These are phyloP conservation scores for Phialophora macrospora DNA, from an alignment of 2,329 filamentous ascomycete genomes.

Conservation along the genomic window DNA sequence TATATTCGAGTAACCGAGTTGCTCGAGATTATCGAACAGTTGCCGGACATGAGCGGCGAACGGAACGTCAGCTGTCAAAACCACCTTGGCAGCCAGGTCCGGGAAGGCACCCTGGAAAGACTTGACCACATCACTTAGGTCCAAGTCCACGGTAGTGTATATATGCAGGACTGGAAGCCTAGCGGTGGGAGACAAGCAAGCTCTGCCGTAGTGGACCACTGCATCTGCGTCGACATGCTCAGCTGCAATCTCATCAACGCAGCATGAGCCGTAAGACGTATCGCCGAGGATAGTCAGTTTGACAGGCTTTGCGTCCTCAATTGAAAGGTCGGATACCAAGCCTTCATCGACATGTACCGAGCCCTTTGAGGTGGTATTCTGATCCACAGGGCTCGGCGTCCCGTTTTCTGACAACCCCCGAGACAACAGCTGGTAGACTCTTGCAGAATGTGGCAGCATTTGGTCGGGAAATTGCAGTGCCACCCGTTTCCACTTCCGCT, in stretches of 20 bases:
- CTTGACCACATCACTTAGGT: conserved; percentile 61
- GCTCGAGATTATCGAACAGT: conserved; percentile 61
- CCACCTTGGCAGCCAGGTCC: conserved; percentile 65
- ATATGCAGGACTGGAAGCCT: conserved; percentile 87
- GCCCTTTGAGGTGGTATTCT: background rate
- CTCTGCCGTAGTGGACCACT: conserved; percentile 90
- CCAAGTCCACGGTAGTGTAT: conserved; percentile 76
- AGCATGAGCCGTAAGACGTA: conserved; percentile 96
- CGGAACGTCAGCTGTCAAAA: conserved; percentile 88
- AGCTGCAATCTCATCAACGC: conserved; percentile 94
- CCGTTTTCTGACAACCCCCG: conserved; percentile 51
- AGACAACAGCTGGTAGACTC: conserved; percentile 72
- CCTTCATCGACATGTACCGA: conserved; percentile 9
- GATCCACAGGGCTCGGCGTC: conserved; percentile 9
- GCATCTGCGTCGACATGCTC: conserved; percentile 91
- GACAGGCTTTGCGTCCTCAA: conserved; percentile 40
- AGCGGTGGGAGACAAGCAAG: conserved; percentile 88
- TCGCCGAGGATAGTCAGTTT: conserved; percentile 85
- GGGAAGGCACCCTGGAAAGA: conserved; percentile 73
- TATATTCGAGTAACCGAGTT: conserved; percentile 70
- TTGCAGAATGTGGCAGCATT: conserved; percentile 84
- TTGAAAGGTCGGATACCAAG: conserved; percentile 15
- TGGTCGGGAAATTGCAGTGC: conserved; percentile 95
- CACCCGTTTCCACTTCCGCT: conserved; percentile 73
- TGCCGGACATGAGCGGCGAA: conserved; percentile 74